Conservation (phyloP, 345 rosid species). For the Syzygium aqueum region DNA sequence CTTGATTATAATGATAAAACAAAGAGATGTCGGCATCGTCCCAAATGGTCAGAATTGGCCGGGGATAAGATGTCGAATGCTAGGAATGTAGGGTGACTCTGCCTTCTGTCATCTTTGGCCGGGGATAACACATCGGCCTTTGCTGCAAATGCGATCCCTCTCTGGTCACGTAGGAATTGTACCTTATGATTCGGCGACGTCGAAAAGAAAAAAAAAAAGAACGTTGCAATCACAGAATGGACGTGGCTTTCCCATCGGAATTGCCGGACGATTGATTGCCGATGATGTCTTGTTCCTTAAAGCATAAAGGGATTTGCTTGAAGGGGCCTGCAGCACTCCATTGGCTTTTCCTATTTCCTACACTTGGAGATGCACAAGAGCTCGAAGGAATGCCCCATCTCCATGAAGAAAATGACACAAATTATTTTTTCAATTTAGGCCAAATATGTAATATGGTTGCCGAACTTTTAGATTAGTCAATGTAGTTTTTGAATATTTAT, state of each 20-base stretch:
- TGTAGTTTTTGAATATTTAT: too few species aligned
- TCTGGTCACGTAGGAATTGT: neutral
- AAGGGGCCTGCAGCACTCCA: neutral
- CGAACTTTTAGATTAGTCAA: too few species aligned
- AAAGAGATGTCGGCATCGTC: neutral
- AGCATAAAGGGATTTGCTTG: neutral
- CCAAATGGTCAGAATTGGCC: neutral
- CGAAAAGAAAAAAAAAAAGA: neutral
- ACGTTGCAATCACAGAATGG: neutral
- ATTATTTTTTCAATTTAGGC: too few species aligned
- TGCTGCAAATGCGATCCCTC: neutral
- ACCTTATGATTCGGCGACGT: neutral
- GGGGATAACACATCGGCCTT: too few species aligned
- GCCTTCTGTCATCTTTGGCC: too few species aligned
- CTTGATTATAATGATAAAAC: neutral
- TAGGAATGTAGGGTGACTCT: neutral
- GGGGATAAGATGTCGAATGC: neutral
- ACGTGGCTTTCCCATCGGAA: neutral
- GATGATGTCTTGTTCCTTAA: neutral
- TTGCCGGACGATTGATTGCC: neutral
- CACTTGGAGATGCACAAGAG: neutral
- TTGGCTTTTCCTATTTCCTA: neutral
- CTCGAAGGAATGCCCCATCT: neutral
- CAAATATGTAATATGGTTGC: too few species aligned
- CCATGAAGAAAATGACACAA: too few species aligned